Percentiles rank a stretch among this genome's conserved stretches.
phyloP scores from a whole-genome alignment of 179 eudicot genomes.

The Corrigiola litoralis region DNA sequence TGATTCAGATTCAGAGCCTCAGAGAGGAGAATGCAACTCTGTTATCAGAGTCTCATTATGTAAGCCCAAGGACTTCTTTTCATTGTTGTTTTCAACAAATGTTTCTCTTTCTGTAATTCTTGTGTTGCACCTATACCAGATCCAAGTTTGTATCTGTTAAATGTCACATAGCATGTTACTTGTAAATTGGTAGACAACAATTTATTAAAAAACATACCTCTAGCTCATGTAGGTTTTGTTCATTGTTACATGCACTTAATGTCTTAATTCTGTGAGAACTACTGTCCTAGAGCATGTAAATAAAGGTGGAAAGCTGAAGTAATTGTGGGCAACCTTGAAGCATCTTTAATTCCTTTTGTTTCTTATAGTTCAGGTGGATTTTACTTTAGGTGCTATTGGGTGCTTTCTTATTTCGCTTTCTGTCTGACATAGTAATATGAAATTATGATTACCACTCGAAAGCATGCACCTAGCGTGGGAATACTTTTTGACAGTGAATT shows the following conservation, averaged over 20 bases:
- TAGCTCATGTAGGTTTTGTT: background rate
- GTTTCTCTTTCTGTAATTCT: background rate
- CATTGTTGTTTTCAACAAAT: background rate
- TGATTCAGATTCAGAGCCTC: slow-evolving; percentile 54
- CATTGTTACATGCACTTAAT: too few species aligned
- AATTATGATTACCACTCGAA: too few species aligned
- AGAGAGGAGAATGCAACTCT: slow-evolving; percentile 61
- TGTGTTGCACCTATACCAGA: background rate
- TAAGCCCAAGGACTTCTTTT: slow-evolving; percentile 31
- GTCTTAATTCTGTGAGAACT: background rate
- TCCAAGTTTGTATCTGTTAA: background rate
- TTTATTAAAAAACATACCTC: too few species aligned
- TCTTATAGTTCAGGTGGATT: too few species aligned
- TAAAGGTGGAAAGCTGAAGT: background rate
- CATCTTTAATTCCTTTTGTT: too few species aligned
- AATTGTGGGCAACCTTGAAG: too few species aligned
- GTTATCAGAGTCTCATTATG: slow-evolving; percentile 76
- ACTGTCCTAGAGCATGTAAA: background rate
- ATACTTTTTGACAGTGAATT: too few species aligned
- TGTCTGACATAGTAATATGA: too few species aligned
- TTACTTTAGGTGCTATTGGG: too few species aligned
- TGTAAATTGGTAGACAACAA: background rate
- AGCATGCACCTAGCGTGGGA: too few species aligned
- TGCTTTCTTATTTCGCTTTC: too few species aligned
- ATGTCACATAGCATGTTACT: background rate